Evolutionary conservation across 2,329 filamentous ascomycete genomes (phyloP).

Genomic region (Diatrype stigma): DNA sequence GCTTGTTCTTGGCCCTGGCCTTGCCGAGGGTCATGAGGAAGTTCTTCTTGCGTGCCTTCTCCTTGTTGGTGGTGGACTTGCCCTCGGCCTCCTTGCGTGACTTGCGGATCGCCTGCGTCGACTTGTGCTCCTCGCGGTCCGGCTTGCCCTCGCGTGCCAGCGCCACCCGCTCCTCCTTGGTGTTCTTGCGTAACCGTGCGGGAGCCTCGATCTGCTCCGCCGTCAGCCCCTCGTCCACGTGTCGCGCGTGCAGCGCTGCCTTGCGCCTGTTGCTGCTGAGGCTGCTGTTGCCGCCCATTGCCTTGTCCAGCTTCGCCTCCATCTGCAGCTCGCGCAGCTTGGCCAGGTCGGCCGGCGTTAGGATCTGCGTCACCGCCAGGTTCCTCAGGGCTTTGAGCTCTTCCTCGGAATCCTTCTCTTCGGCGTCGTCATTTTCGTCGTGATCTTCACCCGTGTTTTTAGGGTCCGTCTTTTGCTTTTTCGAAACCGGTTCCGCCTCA

Average conservation of each 20-base stretch:
- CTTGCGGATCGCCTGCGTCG: constrained; percentile 76
- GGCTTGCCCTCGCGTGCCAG: constrained; percentile 79
- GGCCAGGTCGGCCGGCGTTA: constrained; percentile 92
- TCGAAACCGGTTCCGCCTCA: constrained; percentile 65
- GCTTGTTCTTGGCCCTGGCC: constrained; percentile 92
- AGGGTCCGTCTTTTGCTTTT: constrained; percentile 56
- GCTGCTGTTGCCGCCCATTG: constrained; percentile 37
- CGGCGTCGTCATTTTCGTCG: background rate
- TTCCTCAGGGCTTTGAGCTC: constrained; percentile 55
- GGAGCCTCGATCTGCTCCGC: constrained; percentile 89
- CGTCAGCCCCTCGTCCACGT: constrained; percentile 83
- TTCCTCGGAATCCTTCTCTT: constrained; percentile 39
- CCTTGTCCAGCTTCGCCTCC: constrained; percentile 66
- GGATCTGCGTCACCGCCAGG: constrained; percentile 86
- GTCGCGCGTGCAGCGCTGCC: constrained; percentile 51
- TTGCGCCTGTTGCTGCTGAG: constrained; percentile 44
- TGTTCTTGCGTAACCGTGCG: constrained; percentile 73
- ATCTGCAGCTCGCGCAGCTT: constrained; percentile 87
- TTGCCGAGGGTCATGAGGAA: constrained; percentile 98
- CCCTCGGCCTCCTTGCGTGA: constrained; percentile 83
- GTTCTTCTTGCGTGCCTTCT: constrained; percentile 97
- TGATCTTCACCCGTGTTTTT: constrained; percentile 23
- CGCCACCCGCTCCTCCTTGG: constrained; percentile 84
- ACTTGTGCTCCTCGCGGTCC: constrained; percentile 75
- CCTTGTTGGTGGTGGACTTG: constrained; percentile 95